phyloP scores from a whole-genome alignment of 192 early-diverging fungal genomes.

The Linnemannia elongata region DNA sequence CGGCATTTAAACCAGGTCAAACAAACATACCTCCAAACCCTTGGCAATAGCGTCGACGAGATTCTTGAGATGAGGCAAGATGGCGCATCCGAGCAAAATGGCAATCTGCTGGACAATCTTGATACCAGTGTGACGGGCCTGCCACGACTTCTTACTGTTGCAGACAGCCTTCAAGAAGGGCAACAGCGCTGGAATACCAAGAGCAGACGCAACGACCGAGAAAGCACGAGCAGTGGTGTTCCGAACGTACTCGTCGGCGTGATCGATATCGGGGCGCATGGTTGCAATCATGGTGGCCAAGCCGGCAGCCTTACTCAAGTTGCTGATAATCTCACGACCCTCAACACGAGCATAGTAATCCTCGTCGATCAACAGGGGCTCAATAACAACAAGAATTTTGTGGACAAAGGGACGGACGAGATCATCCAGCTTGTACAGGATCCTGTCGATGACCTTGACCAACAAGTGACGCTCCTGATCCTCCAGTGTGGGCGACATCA shows the following conservation, averaged over 20 bases:
- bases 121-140: slow-evolving; percentile 98
- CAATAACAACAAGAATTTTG: slow-evolving; percentile 99
- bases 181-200: slow-evolving; percentile 93
- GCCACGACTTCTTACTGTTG: slow-evolving; percentile 95
- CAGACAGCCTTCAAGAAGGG: slow-evolving; percentile 98
- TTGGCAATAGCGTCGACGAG: slow-evolving; percentile 93
- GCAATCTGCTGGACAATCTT: slow-evolving; percentile 99
- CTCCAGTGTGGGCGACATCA: slow-evolving; percentile 98
- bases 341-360: slow-evolving; percentile 98
- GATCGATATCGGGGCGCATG: slow-evolving; percentile 99
- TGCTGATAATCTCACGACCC: slow-evolving; percentile 98
- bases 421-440: slow-evolving; percentile 96
- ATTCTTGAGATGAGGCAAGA: slow-evolving; percentile 93
- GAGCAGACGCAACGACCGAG: slow-evolving; percentile 95
- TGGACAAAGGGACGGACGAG: slow-evolving; percentile 96
- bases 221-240: slow-evolving; percentile 98
- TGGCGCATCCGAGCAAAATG: slow-evolving; percentile 92
- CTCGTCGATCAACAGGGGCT: slow-evolving; percentile 96
- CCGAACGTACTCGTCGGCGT: slow-evolving; percentile 97
- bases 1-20: not conserved
- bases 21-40: slow-evolving; percentile 75
- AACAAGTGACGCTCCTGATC: slow-evolving; percentile 98
- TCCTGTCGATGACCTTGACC: slow-evolving; percentile 98
- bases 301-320: slow-evolving; percentile 97
- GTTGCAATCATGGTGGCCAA: slow-evolving; percentile 98